Evolutionary conservation across 441 rosid species (phyloP).

Genomic region (Viola pubescens): DNA sequence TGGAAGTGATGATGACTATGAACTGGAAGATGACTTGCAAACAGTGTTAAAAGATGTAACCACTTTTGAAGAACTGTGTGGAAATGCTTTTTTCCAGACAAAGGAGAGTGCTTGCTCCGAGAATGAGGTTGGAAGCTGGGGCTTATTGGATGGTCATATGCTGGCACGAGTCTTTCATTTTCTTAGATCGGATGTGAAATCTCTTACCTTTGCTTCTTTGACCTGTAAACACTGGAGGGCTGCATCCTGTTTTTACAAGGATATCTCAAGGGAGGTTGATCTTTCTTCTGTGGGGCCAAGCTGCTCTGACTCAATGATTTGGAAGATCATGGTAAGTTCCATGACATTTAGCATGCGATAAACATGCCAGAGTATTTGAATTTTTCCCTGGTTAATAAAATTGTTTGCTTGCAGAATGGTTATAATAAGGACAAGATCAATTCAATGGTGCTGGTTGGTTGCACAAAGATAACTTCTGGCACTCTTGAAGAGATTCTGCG

Average conservation of each 20-base stretch:
- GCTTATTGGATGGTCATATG: constrained; percentile 66
- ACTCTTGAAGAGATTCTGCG: constrained; percentile 64
- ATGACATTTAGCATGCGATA: background rate
- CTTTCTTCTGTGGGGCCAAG: constrained; percentile 67
- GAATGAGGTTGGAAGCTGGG: constrained; percentile 56
- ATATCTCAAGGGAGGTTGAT: constrained; percentile 68
- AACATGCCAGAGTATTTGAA: background rate
- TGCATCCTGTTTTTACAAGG: constrained; percentile 69
- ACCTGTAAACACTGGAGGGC: constrained; percentile 96
- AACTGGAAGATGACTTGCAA: constrained; percentile 43
- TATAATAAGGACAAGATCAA: constrained; percentile 68
- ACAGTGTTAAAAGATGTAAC: constrained; percentile 40
- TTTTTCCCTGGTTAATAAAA: constrained; percentile 20
- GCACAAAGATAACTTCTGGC: constrained; percentile 62
- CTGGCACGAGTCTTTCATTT: constrained; percentile 85
- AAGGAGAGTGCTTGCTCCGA: constrained; percentile 38
- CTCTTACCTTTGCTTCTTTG: constrained; percentile 75
- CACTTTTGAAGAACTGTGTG: constrained; percentile 77
- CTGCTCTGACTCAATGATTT: constrained; percentile 59
- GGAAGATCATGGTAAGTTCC: constrained; percentile 64
- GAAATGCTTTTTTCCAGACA: constrained; percentile 45
- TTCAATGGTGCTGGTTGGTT: constrained; percentile 71
- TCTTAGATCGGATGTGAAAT: constrained; percentile 68
- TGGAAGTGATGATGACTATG: constrained; percentile 61
- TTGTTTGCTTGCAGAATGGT: constrained; percentile 57